Evolutionary conservation across 495 filamentous ascomycete genomes (phyloP), one percentile per base, ranked within the genome.

Genomic region (Tuber calosporum): DNA sequence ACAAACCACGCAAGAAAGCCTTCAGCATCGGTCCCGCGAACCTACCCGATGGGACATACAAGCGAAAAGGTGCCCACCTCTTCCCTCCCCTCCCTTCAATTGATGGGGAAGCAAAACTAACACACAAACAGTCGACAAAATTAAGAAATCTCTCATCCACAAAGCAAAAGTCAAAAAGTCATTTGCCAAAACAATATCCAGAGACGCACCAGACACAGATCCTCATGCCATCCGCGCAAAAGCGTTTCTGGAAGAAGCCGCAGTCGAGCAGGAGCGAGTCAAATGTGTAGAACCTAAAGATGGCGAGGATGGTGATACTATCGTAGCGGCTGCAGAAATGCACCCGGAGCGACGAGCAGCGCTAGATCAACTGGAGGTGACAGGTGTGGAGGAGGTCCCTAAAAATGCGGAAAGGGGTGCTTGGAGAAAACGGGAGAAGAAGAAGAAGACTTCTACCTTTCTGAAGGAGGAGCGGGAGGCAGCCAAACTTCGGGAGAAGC

Each of bases 131-230:
- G 94, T 91, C 68, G 88, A 93, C 84, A 97, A 96, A 83, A 95
- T 97, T 79, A 98, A 98, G 82, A 86, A 89, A 72, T 88, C 92
- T 75, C 85, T 99, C 68, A 97, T 99, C 82, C 88, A 92, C 81
- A 96, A 94, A 83, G 94, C 94, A 78, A 97, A 97, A 83, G 86
- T 97, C 68, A 97, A 93, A 83, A 97, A 96, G 83, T 86, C 91
- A 66, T 97, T 97, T 82, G 91, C 89, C 78, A 99, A 97, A 83
- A 84, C 88, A 74, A 53, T 80, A 75, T 19, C 78, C 73, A 69
- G 84, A 80, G 73, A 84, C 70, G 80, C 83, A 62, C 45, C 71
- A 53, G 53, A 72, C 53, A 45, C 71, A 20, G 75, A 78, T 62
- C 62, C 68, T 22, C 69, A 81, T n/a, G 78, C 75, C 41, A 53